A percentile compares a stretch with the other conserved stretches of the same genome.
phyloP scores from a whole-genome alignment of 2,329 filamentous ascomycete genomes.

The Harringtonia aguacate region DNA sequence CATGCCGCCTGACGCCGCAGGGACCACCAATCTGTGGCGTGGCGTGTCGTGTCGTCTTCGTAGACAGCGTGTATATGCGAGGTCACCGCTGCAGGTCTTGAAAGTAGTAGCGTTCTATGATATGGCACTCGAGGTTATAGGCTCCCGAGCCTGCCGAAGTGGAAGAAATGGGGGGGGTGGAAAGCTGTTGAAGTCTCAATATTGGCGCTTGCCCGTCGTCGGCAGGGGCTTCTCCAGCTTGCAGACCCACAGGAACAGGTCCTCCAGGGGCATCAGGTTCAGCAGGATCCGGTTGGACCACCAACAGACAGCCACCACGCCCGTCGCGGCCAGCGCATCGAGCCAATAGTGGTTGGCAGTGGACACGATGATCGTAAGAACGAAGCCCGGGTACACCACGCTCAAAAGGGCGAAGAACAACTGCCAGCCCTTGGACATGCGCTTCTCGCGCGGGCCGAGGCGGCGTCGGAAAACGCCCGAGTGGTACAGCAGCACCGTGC shows the following conservation, averaged over 20 bases:
- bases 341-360: slow-evolving; percentile 56
- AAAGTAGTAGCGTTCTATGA: no score
- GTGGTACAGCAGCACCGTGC: slow-evolving; percentile 41
- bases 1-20: no score
- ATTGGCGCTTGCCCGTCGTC: slow-evolving; percentile 23
- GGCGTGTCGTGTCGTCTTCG: no score
- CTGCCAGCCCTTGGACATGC: not conserved
- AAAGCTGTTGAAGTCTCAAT: no score
- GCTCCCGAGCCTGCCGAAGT: no score
- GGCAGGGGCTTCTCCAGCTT: slow-evolving; percentile 54
- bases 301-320: slow-evolving; percentile 52
- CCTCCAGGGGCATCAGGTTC: slow-evolving; percentile 51
- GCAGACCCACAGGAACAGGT: slow-evolving; percentile 47
- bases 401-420: slow-evolving; percentile 22
- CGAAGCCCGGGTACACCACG: slow-evolving; percentile 39
- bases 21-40: no score
- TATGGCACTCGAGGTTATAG: no score
- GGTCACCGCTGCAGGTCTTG: no score
- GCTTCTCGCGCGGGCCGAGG: not conserved
- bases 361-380: slow-evolving; percentile 46
- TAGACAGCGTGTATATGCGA: no score
- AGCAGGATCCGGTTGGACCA: slow-evolving; percentile 38
- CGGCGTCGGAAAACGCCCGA: slow-evolving; percentile 34
- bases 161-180: no score
- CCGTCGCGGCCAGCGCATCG: slow-evolving; percentile 52